Evolutionary conservation across 495 filamentous ascomycete genomes (phyloP).

Genomic region (Lasiosphaeris hirsuta): DNA sequence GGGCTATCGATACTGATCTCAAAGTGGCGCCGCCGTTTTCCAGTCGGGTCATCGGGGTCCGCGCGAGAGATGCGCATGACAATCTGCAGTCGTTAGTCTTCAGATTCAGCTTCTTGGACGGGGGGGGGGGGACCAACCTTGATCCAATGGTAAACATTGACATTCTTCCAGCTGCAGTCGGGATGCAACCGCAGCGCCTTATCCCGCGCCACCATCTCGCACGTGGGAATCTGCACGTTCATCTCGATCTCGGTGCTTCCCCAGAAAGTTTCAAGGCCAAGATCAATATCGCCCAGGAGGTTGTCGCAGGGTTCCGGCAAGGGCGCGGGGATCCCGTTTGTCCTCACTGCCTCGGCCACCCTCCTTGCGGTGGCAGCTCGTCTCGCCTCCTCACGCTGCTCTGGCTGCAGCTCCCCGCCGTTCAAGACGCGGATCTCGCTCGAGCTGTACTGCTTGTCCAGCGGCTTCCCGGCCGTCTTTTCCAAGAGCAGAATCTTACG

Average conservation of each 20-base stretch:
- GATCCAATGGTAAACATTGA: slow-evolving; percentile 98
- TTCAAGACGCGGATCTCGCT: slow-evolving; percentile 76
- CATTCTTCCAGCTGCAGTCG: slow-evolving; percentile 93
- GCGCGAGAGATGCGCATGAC: slow-evolving; percentile 91
- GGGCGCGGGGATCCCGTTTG: slow-evolving; percentile 32
- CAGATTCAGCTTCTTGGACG: background rate
- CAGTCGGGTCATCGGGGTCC: slow-evolving; percentile 71
- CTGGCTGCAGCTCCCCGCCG: slow-evolving; percentile 65
- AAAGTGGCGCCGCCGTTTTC: slow-evolving; percentile 84
- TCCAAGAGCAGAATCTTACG: slow-evolving; percentile 87
- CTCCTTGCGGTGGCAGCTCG: slow-evolving; percentile 38
- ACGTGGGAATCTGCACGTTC: slow-evolving; percentile 90
- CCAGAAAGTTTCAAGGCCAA: slow-evolving; percentile 59
- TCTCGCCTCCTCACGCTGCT: slow-evolving; percentile 43
- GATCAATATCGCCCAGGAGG: slow-evolving; percentile 74
- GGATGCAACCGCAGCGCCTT: slow-evolving; percentile 74
- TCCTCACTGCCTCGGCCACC: slow-evolving; percentile 34
- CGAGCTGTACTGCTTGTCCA: slow-evolving; percentile 71
- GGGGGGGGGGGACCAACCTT: slow-evolving; percentile 63
- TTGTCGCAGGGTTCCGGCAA: slow-evolving; percentile 57
- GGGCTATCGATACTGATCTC: slow-evolving; percentile 99
- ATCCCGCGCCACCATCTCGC: slow-evolving; percentile 81
- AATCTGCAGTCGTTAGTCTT: slow-evolving; percentile 56
- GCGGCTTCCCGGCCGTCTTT: slow-evolving; percentile 78
- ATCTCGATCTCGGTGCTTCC: slow-evolving; percentile 97